Evolutionary conservation across 768 basidiomycete species (phyloP).

Genomic region (Terana coerulea): DNA sequence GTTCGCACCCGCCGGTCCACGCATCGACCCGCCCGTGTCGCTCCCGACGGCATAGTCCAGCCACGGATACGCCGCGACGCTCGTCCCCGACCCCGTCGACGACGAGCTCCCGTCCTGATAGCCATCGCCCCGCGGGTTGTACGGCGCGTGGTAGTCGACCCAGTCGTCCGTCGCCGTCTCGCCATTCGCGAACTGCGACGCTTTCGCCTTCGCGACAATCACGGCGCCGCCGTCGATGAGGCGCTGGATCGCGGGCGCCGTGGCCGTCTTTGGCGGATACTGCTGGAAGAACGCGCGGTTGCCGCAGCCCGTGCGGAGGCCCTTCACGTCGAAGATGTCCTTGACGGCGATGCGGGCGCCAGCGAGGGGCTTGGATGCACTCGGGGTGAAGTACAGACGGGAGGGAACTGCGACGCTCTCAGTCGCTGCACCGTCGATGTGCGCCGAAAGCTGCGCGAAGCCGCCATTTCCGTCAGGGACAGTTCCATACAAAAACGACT

Average conservation of each 20-base stretch:
- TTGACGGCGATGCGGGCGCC: slow-evolving; percentile 50
- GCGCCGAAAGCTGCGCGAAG: slow-evolving; percentile 20
- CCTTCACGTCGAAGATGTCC: slow-evolving; percentile 39
- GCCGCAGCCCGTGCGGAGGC: slow-evolving; percentile 34
- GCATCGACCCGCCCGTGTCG: slow-evolving; percentile 30
- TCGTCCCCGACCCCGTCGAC: slow-evolving; percentile 26
- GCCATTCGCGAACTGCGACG: slow-evolving; percentile 50
- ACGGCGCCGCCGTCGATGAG: slow-evolving; percentile 46
- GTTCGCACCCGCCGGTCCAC: slow-evolving; percentile 27
- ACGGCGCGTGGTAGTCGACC: slow-evolving; percentile 29
- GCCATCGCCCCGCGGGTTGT: slow-evolving; percentile 30
- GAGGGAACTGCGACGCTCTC: slow-evolving; percentile 46
- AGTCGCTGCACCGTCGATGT: slow-evolving; percentile 22
- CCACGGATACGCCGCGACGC: slow-evolving; percentile 25
- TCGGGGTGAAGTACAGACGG: slow-evolving; percentile 35
- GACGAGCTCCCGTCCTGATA: slow-evolving; percentile 29
- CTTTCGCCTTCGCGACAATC: slow-evolving; percentile 52
- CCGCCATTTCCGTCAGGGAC: slow-evolving; percentile 35
- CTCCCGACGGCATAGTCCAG: slow-evolving; percentile 27
- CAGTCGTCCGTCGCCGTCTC: slow-evolving; percentile 31
- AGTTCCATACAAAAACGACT: slow-evolving; percentile 40
- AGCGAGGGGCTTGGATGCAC: slow-evolving; percentile 31
- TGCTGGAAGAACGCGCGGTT: slow-evolving; percentile 33
- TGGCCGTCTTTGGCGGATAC: slow-evolving; percentile 31
- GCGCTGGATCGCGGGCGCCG: slow-evolving; percentile 40